These are phyloP conservation scores for Termitomyces sp. DNA, from an alignment of 768 basidiomycete genomes.

Conservation along the genomic window DNA sequence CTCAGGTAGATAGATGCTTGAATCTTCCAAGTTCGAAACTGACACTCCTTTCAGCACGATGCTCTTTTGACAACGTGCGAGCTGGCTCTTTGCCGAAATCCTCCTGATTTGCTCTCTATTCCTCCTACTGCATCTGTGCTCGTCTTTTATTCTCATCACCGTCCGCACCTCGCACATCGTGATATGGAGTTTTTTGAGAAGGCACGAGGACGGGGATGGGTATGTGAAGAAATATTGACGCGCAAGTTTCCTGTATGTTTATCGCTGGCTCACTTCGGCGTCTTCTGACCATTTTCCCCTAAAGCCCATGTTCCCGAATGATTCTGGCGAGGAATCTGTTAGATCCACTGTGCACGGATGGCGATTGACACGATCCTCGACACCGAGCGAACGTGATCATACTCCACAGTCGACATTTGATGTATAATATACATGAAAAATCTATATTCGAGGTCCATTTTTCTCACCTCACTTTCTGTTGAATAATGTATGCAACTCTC, in stretches of 20 bases:
- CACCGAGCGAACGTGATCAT: neutral
- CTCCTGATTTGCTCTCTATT: conserved; percentile 1
- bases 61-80: conserved; percentile 78
- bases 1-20: conserved; percentile 54
- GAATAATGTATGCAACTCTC: neutral
- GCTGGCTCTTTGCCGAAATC: conserved; percentile 26
- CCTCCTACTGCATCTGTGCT: conserved; percentile 40
- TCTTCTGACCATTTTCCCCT: neutral
- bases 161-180: conserved; percentile 76
- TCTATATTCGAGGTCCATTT: neutral
- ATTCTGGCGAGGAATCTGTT: conserved; percentile 73
- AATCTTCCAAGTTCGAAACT: neutral
- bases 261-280: neutral
- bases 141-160: conserved; percentile 88
- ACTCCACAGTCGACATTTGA: too few relatives aligned
- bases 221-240: conserved; percentile 64
- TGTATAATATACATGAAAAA: neutral
- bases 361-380: conserved; percentile 38
- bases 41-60: conserved; percentile 54
- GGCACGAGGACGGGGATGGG: conserved; percentile 65
- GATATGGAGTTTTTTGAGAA: conserved; percentile 81
- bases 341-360: conserved; percentile 87
- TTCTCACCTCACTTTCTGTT: neutral
- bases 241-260: conserved; percentile 57
- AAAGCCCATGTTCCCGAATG: conserved; percentile 89